Evolutionary conservation across 148 eudicot species (phyloP), one percentile per base, ranked within the genome.

Genomic region (Rhododendron griersonianum): DNA sequence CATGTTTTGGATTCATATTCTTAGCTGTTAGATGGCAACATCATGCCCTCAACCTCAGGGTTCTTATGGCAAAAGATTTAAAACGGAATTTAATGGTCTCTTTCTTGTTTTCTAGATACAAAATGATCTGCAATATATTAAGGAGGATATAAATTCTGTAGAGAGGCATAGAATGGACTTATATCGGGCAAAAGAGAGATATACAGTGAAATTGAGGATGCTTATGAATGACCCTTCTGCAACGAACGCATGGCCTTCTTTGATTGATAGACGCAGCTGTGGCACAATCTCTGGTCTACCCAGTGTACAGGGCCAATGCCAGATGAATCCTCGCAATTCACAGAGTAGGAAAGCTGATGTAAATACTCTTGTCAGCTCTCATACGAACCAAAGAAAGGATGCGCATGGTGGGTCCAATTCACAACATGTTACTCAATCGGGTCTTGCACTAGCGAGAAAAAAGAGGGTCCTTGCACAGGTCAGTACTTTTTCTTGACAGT

Each of bases 391-490:
- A 83, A 91, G 90, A 89, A 92, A 91, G 87, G 94, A 94, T 87
- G 84, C 90, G 87, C 65, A 83, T 23, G 88, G 92, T 90, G 93
- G 91, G 83, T 85, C 84, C 71, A 91, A 89, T 84, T 90, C 94
- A 84, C 94, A 96, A 79, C 87, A 89, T 90, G 85, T 90, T 74
- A 93, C 94, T 87, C 98, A 91, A 88, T 92, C 95, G 11, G 92
- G 94, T 80, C 90, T 96, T 91, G 94, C 95, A 74, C 93, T 96
- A 86, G 91, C 90, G 87, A 92, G 94, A 82, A 96, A 96, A 89
- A 96, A 93, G 89, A 92, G 98, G 82, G 92, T 96, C 73, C 96
- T 92, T 87, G 91, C 92, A 30, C 96, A 93, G 98, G 98, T 96
- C 83, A 15, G 93, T 89, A 8, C 37, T 80, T 28, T 83, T 59